These are phyloP conservation scores for Auricularia sp. DNA, from an alignment of 768 basidiomycete species.

Conservation along the genomic window DNA sequence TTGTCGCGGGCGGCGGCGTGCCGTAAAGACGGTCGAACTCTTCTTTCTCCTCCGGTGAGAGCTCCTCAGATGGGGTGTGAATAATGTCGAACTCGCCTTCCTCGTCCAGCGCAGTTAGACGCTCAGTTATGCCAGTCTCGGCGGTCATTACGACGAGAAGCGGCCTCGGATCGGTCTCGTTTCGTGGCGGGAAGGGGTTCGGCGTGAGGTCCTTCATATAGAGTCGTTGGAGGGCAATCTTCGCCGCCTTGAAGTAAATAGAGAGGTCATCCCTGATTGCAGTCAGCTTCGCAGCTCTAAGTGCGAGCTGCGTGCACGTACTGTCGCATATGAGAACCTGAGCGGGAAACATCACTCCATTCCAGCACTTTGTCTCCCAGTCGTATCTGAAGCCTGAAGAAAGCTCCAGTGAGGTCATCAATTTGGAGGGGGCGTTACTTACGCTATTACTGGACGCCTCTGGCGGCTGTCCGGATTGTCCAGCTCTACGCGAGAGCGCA, in stretches of 20 bases:
- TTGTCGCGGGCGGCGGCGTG: not conserved
- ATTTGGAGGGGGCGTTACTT: not conserved
- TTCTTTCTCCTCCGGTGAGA: not conserved
- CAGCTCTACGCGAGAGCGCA: not conserved
- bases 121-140: not conserved
- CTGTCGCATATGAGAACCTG: not conserved
- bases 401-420: not conserved
- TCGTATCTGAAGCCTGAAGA: not conserved
- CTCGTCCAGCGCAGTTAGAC: not conserved
- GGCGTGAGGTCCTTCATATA: not conserved
- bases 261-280: not conserved
- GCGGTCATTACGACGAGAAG: not conserved
- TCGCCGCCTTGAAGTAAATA: not conserved
- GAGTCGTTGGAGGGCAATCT: not conserved
- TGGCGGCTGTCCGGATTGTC: not conserved
- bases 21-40: not conserved
- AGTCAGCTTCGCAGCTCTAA: not conserved
- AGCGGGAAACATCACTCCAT: not conserved
- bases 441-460: not conserved
- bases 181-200: not conserved
- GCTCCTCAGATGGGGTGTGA: not conserved
- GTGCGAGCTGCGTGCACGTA: not conserved
- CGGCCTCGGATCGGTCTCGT: not conserved
- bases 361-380: not conserved
- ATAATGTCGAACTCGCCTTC: not conserved